These are phyloP conservation scores for Tuber aestivum DNA, from an alignment of 495 filamentous ascomycete genomes.

Conservation along the genomic window DNA sequence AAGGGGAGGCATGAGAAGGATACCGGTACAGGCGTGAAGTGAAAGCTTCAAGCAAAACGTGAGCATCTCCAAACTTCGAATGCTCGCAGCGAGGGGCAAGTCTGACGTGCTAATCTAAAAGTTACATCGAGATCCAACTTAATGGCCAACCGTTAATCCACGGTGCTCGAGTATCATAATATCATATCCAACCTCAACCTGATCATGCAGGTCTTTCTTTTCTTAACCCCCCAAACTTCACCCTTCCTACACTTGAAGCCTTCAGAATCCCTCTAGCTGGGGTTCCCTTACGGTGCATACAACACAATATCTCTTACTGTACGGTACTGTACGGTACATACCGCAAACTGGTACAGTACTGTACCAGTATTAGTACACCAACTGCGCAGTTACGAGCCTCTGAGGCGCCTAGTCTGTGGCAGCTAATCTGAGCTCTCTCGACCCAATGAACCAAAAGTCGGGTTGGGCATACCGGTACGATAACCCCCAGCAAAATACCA, in stretches of 20 bases:
- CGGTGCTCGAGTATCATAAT: background rate
- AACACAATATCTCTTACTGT: background rate
- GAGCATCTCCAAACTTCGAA: background rate
- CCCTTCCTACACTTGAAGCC: background rate
- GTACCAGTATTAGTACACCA: background rate
- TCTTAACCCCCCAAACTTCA: background rate
- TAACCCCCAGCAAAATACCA: background rate
- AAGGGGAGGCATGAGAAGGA: background rate
- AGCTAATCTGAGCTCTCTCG: background rate
- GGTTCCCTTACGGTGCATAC: background rate
- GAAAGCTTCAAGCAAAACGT: background rate
- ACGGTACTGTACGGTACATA: no score
- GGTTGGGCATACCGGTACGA: background rate
- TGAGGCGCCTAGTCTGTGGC: slow-evolving; percentile 3
- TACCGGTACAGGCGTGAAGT: no score
- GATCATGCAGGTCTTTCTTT: slow-evolving; percentile 1
- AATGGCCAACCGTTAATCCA: background rate
- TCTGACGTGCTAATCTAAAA: background rate
- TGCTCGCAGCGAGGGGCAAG: background rate
- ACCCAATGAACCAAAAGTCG: background rate
- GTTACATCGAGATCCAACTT: background rate
- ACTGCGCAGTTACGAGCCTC: background rate
- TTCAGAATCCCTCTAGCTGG: background rate
- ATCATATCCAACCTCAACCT: background rate
- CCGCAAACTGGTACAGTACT: background rate